Conservation (phyloP, 1,284 basidiomycete genomes). For the Rhodotorula mucilaginosa region DNA sequence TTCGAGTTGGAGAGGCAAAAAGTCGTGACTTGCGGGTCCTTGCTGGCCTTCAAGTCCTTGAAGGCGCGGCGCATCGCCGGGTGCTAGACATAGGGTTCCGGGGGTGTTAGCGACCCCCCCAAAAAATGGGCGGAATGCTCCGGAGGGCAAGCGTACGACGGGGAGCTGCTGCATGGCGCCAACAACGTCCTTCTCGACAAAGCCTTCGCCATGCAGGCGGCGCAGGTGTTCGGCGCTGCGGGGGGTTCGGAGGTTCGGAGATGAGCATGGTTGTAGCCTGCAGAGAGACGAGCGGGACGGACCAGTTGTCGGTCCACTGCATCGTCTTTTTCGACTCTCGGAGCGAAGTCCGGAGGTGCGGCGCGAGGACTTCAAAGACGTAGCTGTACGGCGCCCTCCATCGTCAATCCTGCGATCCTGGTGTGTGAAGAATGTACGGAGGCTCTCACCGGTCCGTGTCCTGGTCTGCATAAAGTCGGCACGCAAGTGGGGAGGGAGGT, state of each 20-base stretch:
- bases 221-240: slow-evolving; percentile 43
- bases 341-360: slow-evolving; percentile 78
- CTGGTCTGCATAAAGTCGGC: slow-evolving; percentile 64
- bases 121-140: background rate
- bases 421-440: too few relatives aligned
- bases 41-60: slow-evolving; percentile 61
- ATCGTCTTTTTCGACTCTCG: slow-evolving; percentile 63
- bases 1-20: slow-evolving; percentile 94
- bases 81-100: slow-evolving; percentile 60
- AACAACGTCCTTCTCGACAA: slow-evolving; percentile 71
- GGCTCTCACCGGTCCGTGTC: slow-evolving; percentile 74
- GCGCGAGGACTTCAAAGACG: slow-evolving; percentile 87
- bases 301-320: slow-evolving; percentile 97
- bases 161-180: slow-evolving; percentile 75
- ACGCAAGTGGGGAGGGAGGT: background rate
- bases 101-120: background rate
- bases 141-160: slow-evolving; percentile 62
- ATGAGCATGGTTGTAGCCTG: too few relatives aligned
- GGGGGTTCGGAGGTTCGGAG: too few relatives aligned
- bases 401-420: background rate
- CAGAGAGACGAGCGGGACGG: slow-evolving; percentile 45
- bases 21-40: slow-evolving; percentile 59
- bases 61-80: slow-evolving; percentile 94
- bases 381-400: slow-evolving; percentile 52
- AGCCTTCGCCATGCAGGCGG: slow-evolving; percentile 67